Conservation (phyloP, 2,329 filamentous ascomycete species). For the Raffaelea ambrosiae region DNA sequence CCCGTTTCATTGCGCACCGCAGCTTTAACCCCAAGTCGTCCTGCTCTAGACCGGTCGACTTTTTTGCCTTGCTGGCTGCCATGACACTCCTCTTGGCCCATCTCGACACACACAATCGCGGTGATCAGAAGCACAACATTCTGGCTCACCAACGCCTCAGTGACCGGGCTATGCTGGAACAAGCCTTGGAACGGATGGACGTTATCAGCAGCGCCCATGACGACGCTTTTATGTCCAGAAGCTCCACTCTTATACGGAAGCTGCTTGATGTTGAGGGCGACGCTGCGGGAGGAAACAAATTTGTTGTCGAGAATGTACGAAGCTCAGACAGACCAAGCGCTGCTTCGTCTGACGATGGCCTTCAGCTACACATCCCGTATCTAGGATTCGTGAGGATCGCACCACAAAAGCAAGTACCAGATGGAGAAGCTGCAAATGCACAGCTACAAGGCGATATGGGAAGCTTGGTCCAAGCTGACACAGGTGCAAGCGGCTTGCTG, state of each 20-base stretch:
- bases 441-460: no score
- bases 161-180: slow-evolving; percentile 33
- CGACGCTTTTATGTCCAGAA: slow-evolving; percentile 18
- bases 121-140: slow-evolving; percentile 12
- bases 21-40: slow-evolving; percentile 17
- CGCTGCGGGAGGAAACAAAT: background rate
- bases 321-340: background rate
- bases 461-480: no score
- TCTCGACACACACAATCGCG: slow-evolving; percentile 18
- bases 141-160: slow-evolving; percentile 30
- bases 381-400: slow-evolving; percentile 29
- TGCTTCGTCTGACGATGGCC: background rate
- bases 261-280: slow-evolving; percentile 28
- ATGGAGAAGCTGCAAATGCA: no score
- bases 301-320: background rate
- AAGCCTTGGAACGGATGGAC: slow-evolving; percentile 23
- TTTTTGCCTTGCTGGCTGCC: slow-evolving; percentile 29
- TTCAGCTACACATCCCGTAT: slow-evolving; percentile 30
- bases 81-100: slow-evolving; percentile 30
- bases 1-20: slow-evolving; percentile 28
- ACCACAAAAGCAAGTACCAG: background rate
- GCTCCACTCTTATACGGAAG: slow-evolving; percentile 22
- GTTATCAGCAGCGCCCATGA: slow-evolving; percentile 12
- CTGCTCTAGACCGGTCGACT: slow-evolving; percentile 33
- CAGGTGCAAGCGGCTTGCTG: no score